phyloP scores from a whole-genome alignment of 345 rosid species.

The Streptanthus diversifolius region DNA sequence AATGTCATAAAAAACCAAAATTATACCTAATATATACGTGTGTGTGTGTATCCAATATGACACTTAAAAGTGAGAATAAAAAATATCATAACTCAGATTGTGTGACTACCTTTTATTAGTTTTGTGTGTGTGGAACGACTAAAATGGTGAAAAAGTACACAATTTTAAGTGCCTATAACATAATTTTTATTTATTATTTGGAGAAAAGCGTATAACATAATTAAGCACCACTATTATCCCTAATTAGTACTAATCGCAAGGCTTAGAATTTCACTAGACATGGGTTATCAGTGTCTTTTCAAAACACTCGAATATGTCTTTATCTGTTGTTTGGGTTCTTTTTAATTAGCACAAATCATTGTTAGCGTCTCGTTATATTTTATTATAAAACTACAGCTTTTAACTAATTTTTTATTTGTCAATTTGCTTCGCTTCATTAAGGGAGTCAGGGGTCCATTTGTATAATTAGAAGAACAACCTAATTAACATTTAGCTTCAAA shows the following conservation, averaged over 20 bases:
- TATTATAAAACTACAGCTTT: background rate
- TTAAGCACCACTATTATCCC: background rate
- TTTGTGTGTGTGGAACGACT: background rate
- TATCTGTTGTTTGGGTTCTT: conserved; percentile 11
- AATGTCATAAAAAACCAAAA: background rate
- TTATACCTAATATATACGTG: background rate
- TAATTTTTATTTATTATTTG: background rate
- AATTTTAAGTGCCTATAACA: background rate
- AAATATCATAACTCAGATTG: conserved; percentile 4
- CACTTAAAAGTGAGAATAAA: background rate
- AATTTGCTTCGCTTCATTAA: conserved; percentile 19
- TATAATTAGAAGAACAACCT: conserved; percentile 6
- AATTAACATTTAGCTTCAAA: conserved; percentile 26
- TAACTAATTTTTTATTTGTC: conserved; percentile 1
- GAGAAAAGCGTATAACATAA: conserved; percentile 7
- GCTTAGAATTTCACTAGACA: conserved; percentile 16
- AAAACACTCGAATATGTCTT: conserved; percentile 13
- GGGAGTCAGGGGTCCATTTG: conserved; percentile 27
- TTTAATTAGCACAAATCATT: conserved; percentile 28
- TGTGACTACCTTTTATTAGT: conserved; percentile 6
- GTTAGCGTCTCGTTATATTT: conserved; percentile 4
- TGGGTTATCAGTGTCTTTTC: conserved; percentile 27
- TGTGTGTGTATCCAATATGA: conserved; percentile 1
- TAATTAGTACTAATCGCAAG: conserved; percentile 25
- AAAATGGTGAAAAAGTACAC: background rate